Conservation (phyloP, 495 filamentous ascomycete species). For the Aspergillus incahuasiensis region DNA sequence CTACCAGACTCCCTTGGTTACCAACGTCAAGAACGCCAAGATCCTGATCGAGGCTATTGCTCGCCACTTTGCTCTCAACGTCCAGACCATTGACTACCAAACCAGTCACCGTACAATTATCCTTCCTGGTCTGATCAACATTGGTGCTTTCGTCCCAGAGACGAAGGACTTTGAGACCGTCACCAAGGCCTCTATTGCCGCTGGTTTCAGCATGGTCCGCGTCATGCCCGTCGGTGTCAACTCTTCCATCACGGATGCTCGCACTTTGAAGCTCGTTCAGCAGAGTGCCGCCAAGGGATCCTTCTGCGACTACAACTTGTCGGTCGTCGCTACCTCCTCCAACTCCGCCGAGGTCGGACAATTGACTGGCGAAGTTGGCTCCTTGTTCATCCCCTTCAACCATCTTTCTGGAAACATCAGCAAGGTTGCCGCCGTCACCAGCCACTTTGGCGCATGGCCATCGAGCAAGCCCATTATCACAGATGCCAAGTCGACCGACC, state of each 20-base stretch:
- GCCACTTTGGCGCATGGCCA: constrained; percentile 79
- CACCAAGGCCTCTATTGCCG: constrained; percentile 68
- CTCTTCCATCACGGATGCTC: constrained; percentile 66
- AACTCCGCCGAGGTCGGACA: constrained; percentile 74
- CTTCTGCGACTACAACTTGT: constrained; percentile 83
- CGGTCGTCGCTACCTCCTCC: constrained; percentile 70
- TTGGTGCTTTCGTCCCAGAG: constrained; percentile 71
- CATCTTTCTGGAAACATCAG: constrained; percentile 81
- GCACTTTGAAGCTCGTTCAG: constrained; percentile 70
- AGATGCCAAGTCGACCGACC: constrained; percentile 77
- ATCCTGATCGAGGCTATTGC: constrained; percentile 91
- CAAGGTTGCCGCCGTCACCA: constrained; percentile 77
- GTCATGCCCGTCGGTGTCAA: constrained; percentile 75
- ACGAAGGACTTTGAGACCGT: constrained; percentile 67
- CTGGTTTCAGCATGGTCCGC: constrained; percentile 80
- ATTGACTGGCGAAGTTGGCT: constrained; percentile 70
- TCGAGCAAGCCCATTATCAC: constrained; percentile 79
- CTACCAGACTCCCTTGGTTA: constrained; percentile 95
- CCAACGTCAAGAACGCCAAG: constrained; percentile 99
- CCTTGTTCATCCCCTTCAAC: constrained; percentile 85
- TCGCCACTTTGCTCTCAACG: constrained; percentile 75
- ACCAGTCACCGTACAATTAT: constrained; percentile 75
- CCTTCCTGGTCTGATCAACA: constrained; percentile 73
- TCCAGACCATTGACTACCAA: constrained; percentile 81
- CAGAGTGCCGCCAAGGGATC: constrained; percentile 62